phyloP scores from a whole-genome alignment of 179 eudicot genomes.

The Drosera spatulata region DNA sequence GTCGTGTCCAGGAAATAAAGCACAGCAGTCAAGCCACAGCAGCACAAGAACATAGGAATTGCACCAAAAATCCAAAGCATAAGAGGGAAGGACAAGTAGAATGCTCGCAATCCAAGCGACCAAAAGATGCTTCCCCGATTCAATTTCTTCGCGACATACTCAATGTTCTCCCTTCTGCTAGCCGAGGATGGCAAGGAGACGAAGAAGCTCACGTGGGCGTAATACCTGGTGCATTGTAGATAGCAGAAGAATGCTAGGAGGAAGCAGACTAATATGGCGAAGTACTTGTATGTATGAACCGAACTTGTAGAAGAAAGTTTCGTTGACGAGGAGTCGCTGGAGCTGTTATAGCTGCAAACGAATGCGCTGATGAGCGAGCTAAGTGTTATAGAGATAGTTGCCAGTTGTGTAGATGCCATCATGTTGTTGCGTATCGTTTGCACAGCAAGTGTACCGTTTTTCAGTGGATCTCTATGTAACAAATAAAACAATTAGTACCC shows the following conservation, averaged over 20 bases:
- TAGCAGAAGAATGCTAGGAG: slow-evolving; percentile 61
- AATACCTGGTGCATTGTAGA: slow-evolving; percentile 60
- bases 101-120: slow-evolving; percentile 71
- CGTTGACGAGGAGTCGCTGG: slow-evolving; percentile 15
- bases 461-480: slow-evolving; percentile 21
- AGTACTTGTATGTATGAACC: slow-evolving; percentile 41
- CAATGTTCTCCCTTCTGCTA: slow-evolving; percentile 27
- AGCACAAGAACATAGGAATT: slow-evolving; percentile 52
- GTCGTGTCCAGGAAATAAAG: slow-evolving; percentile 65
- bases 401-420: slow-evolving; percentile 51
- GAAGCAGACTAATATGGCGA: slow-evolving; percentile 52
- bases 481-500: too few relatives aligned
- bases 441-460: slow-evolving; percentile 38
- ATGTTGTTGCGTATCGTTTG: slow-evolving; percentile 54
- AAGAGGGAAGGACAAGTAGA: slow-evolving; percentile 71
- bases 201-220: slow-evolving; percentile 65
- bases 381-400: slow-evolving; percentile 38
- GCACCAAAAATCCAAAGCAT: slow-evolving; percentile 73
- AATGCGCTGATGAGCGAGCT: slow-evolving; percentile 2
- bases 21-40: slow-evolving; percentile 34
- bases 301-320: slow-evolving; percentile 32
- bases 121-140: slow-evolving; percentile 59
- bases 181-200: slow-evolving; percentile 32
- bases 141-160: slow-evolving; percentile 41
- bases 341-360: too few relatives aligned